Percentiles rank a stretch among this genome's conserved stretches.
Evolutionary conservation across 1,284 basidiomycete genomes (phyloP).

Genomic region (Leccinum ponderosum): DNA sequence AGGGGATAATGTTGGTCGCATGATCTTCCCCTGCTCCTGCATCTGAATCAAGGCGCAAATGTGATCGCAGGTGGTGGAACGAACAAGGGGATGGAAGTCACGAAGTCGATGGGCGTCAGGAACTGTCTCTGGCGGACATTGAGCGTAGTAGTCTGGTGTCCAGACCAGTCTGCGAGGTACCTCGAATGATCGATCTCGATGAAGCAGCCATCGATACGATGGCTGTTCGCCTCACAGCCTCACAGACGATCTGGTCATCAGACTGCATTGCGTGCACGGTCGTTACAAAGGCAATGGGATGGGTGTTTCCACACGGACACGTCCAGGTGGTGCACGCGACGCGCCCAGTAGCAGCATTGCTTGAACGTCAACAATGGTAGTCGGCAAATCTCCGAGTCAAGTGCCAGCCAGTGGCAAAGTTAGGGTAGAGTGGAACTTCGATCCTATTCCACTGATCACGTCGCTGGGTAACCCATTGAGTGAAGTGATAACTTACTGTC

Average conservation of each 20-base stretch:
- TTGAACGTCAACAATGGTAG: neutral
- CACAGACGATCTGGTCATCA: neutral
- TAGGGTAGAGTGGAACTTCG: neutral
- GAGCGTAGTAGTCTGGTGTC: neutral
- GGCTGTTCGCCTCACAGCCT: neutral
- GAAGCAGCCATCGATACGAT: neutral
- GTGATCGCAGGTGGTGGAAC: neutral
- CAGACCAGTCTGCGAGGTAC: neutral
- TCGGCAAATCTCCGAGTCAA: neutral
- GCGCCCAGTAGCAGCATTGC: neutral
- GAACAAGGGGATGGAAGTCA: neutral
- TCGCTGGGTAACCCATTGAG: neutral
- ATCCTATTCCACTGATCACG: neutral
- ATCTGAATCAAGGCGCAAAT: constrained; percentile 1
- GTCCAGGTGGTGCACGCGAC: neutral
- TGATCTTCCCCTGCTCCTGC: neutral
- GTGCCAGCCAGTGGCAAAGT: neutral
- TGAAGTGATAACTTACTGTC: neutral
- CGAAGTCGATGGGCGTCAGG: neutral
- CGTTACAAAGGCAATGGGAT: constrained; percentile 17
- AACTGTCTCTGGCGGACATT: constrained; percentile 11
- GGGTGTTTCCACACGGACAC: constrained; percentile 23
- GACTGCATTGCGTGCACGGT: constrained; percentile 11
- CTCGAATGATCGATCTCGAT: neutral
- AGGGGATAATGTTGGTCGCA: constrained; percentile 4